These are phyloP conservation scores for Fistulina hepatica DNA, from an alignment of 1,284 basidiomycete species.

Conservation along the genomic window DNA sequence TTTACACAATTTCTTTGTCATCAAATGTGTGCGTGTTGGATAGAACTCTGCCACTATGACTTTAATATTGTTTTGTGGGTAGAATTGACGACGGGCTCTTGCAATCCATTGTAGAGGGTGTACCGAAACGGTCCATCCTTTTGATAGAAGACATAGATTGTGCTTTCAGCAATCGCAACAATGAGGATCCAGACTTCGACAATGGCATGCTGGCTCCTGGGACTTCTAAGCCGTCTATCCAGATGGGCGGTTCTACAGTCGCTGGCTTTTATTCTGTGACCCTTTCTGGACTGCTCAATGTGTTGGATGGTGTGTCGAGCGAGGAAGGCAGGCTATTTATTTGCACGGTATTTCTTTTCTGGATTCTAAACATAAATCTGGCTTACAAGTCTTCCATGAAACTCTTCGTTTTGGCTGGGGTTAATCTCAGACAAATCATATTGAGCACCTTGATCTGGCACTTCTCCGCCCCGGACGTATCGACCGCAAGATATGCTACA, in stretches of 20 bases:
- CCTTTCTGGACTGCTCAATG: constrained; percentile 41
- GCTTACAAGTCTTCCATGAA: neutral
- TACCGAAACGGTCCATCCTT: constrained; percentile 42
- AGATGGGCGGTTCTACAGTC: constrained; percentile 13
- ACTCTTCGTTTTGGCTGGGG: neutral
- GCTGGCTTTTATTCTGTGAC: too few relatives aligned
- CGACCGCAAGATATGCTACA: constrained; percentile 13
- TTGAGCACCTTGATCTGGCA: constrained; percentile 15
- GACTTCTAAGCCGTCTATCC: constrained; percentile 10
- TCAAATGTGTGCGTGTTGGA: constrained; percentile 35
- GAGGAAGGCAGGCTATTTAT: constrained; percentile 47
- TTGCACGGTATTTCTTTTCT: constrained; percentile 31
- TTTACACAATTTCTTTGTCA: constrained; percentile 45
- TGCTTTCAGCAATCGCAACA: constrained; percentile 38
- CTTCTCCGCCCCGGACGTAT: constrained; percentile 15
- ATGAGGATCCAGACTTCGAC: constrained; percentile 22
- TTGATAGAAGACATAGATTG: constrained; percentile 49
- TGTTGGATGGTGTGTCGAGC: constrained; percentile 44
- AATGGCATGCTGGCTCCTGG: constrained; percentile 9
- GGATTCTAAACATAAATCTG: neutral
- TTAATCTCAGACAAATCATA: constrained; percentile 13
- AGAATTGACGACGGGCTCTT: constrained; percentile 41
- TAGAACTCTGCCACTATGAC: neutral
- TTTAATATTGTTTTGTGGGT: neutral
- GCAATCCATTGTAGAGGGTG: constrained; percentile 30